These are phyloP conservation scores for Coriolopsis trogii DNA, from an alignment of 1,284 basidiomycete species.

Conservation along the genomic window DNA sequence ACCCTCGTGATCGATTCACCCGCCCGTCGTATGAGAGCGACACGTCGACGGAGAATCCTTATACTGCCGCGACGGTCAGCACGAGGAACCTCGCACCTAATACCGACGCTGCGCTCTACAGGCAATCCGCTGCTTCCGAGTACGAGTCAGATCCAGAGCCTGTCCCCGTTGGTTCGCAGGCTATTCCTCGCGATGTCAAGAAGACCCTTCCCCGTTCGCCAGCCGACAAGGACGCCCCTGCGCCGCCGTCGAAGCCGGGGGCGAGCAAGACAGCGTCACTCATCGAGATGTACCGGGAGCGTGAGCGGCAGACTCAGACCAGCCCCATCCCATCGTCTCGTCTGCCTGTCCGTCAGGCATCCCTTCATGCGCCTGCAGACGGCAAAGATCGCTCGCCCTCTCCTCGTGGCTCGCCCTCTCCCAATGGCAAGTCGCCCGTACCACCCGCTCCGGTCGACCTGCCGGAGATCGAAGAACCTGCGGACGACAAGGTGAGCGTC, in stretches of 20 bases:
- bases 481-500: conserved; percentile 28
- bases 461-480: conserved; percentile 28
- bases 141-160: conserved; percentile 23
- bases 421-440: conserved; percentile 24
- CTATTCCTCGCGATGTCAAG: conserved; percentile 16
- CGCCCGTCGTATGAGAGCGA: conserved; percentile 32
- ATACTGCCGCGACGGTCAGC: conserved; percentile 16
- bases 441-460: conserved; percentile 18
- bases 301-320: conserved; percentile 43
- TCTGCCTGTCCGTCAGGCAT: conserved; percentile 37
- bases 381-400: conserved; percentile 17
- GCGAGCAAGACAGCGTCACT: conserved; percentile 69
- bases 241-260: conserved; percentile 15
- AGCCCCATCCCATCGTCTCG: conserved; percentile 37
- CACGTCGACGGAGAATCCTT: conserved; percentile 22
- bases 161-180: conserved; percentile 10
- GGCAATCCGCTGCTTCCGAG: conserved; percentile 21
- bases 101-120: conserved; percentile 8
- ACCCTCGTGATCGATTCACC: conserved; percentile 28
- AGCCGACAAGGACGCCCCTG: conserved; percentile 5
- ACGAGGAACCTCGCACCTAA: conserved; percentile 5
- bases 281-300: conserved; percentile 82
- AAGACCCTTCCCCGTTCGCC: conserved; percentile 5
- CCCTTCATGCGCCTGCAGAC: conserved; percentile 21
- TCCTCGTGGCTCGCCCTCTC: conserved; percentile 13